phyloP scores from a whole-genome alignment of 2,329 filamentous ascomycete species.

The Colletotrichum sp. region DNA sequence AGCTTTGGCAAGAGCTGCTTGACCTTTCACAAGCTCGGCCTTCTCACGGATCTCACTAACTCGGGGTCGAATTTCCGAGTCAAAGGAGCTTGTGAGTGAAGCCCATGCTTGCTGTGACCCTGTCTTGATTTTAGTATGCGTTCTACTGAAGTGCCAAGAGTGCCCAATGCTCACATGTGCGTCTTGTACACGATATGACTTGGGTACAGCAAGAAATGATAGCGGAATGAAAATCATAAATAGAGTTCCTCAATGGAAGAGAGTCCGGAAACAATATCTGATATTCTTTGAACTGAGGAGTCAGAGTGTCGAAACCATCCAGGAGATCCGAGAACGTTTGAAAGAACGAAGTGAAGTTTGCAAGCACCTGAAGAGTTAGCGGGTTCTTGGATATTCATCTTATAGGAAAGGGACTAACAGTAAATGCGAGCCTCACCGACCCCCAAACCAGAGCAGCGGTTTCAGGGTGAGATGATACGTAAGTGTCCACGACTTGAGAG shows the following conservation, averaged over 20 bases:
- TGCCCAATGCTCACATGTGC: too few relatives aligned
- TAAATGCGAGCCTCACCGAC: conserved; percentile 44
- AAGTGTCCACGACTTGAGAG: too few relatives aligned
- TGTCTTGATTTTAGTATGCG: fast-evolving
- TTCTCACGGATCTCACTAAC: fast-evolving
- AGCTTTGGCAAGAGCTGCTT: neutral
- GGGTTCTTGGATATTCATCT: too few relatives aligned
- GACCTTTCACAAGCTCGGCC: fast-evolving
- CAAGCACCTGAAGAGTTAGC: conserved; percentile 27
- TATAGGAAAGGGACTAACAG: neutral
- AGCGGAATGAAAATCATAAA: neutral
- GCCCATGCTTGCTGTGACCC: neutral
- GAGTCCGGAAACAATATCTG: neutral
- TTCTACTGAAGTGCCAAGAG: too few relatives aligned
- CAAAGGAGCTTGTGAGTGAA: fast-evolving
- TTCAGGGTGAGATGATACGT: too few relatives aligned
- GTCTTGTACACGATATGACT: neutral
- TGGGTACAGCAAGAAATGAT: neutral
- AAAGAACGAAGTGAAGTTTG: conserved; percentile 43
- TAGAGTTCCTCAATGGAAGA: fast-evolving
- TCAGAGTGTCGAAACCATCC: conserved; percentile 35
- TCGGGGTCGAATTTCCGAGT: fast-evolving
- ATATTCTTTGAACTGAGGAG: conserved; percentile 41
- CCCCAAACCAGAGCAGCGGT: conserved; percentile 51
- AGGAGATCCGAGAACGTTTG: conserved; percentile 41